Percentiles rank a stretch among this genome's conserved stretches.
Evolutionary conservation across 1,284 basidiomycete species (phyloP).

Genomic region (Cutaneotrichosporon arboriforme): DNA sequence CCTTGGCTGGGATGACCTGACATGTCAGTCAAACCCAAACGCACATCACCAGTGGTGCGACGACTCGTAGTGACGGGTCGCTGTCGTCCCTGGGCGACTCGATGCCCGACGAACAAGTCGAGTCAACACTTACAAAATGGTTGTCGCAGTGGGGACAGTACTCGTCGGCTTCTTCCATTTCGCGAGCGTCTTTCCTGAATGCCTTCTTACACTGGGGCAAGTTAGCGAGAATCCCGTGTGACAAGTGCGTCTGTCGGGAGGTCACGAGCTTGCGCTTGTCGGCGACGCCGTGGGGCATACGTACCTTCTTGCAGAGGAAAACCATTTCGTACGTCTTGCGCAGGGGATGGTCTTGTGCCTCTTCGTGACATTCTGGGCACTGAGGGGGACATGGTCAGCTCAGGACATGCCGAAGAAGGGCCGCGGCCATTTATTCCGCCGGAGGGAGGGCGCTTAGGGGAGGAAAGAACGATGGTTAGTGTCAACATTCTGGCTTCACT

Average conservation of each 20-base stretch:
- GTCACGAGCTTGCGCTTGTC: no score
- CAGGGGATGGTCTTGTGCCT: slow-evolving; percentile 68
- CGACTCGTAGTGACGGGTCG: no score
- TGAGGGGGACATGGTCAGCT: slow-evolving; percentile 20
- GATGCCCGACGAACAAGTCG: no score
- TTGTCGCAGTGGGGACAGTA: slow-evolving; percentile 98
- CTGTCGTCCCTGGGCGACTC: background rate
- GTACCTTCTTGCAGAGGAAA: slow-evolving; percentile 84
- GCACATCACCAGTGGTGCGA: background rate
- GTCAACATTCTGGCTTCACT: no score
- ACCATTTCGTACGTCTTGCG: slow-evolving; percentile 80
- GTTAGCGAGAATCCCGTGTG: background rate
- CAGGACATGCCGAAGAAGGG: no score
- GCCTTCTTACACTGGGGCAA: slow-evolving; percentile 72
- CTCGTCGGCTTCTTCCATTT: slow-evolving; percentile 93
- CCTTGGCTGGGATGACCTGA: slow-evolving; percentile 90
- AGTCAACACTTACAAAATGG: slow-evolving; percentile 67
- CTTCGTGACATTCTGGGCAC: slow-evolving; percentile 91
- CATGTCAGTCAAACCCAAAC: background rate
- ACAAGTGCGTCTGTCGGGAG: no score
- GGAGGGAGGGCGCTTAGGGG: no score
- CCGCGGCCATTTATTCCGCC: no score
- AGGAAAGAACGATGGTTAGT: no score
- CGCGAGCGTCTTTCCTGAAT: slow-evolving; percentile 86
- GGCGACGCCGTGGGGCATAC: background rate